Evolutionary conservation across 805 yeast species (phyloP), one percentile per base, ranked within the genome.

Genomic region (Sugiyamaella lignohabitans): DNA sequence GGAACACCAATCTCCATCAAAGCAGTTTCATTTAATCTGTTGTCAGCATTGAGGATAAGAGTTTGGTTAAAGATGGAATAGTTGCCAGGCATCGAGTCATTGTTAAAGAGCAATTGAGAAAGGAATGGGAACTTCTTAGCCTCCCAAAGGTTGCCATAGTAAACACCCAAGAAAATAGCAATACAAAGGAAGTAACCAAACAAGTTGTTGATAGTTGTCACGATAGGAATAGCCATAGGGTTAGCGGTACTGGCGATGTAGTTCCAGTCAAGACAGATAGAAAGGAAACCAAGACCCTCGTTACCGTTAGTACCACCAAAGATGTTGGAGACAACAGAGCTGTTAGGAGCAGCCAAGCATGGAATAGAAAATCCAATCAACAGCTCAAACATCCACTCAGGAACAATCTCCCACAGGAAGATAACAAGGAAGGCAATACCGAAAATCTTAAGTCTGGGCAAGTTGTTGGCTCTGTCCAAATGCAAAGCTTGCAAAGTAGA

Each of bases 401-500:
- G 66, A 42, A 62, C 51, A 47, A 62, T 61, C 43, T 62, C 66
- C 53, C 54, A 62, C 38, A 59, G 16, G 49, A 62, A 58, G 54
- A 60, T 52, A 34, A 44, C 40, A n/a, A 47, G 39, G 32, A 53
- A 51, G 34, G 49, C 40, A 32, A 44, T 20, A 35, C 39, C 60
- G 57, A 46, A 35, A 47, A 55, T 47, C 52, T 53, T 59, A 21
- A 61, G 51, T 42, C 59, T 60, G 38, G 50, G 49, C 44, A 53
- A 50, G 47, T 57, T 51, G 32, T 43, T 30, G 20, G 24, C 4
- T 38, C 34, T 39, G 38, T 48, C 56, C 46, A 56, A 54, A 51
- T 61, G 65, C 59, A 79, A 66, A 58, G 78, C 71, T 63, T 74
- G 70, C 69, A 76, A 71, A 59, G 79, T 69, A 22, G 84, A 74